phyloP scores from a whole-genome alignment of 768 basidiomycete genomes.

The Lepiota venenata region DNA sequence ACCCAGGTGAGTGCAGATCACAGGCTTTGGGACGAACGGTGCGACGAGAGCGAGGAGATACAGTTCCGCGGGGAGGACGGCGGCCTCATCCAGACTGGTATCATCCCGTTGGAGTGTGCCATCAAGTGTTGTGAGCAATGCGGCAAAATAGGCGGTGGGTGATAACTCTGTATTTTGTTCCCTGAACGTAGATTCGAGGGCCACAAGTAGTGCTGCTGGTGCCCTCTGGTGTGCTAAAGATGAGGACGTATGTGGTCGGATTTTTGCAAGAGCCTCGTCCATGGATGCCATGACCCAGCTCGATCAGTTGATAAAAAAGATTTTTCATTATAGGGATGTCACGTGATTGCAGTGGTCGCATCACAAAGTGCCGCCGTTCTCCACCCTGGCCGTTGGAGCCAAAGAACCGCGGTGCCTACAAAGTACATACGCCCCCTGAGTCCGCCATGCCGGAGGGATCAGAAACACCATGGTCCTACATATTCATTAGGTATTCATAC shows the following conservation, averaged over 20 bases:
- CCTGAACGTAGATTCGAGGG: slow-evolving; percentile 76
- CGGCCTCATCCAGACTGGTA: slow-evolving; percentile 53
- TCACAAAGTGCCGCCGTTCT: too few species aligned
- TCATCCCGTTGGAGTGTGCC: slow-evolving; percentile 66
- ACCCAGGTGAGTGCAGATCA: slow-evolving; percentile 73
- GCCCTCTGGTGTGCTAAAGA: slow-evolving; percentile 84
- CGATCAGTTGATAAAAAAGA: slow-evolving; percentile 8
- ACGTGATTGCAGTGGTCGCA: too few species aligned
- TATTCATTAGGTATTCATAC: slow-evolving; percentile 53
- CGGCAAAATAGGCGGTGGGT: slow-evolving; percentile 94
- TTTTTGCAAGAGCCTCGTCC: slow-evolving; percentile 76
- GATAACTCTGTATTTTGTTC: slow-evolving; percentile 66
- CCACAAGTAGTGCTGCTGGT: slow-evolving; percentile 80
- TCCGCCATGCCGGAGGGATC: slow-evolving; percentile 25
- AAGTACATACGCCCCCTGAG: too few species aligned
- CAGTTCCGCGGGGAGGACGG: slow-evolving; percentile 77
- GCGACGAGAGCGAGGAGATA: slow-evolving; percentile 79
- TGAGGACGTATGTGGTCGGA: slow-evolving; percentile 81
- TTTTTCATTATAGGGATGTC: slow-evolving; percentile 1
- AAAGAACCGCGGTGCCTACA: too few species aligned
- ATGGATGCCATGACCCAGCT: slow-evolving; percentile 25
- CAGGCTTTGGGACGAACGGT: slow-evolving; percentile 76
- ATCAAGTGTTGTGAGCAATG: slow-evolving; percentile 80
- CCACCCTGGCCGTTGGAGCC: too few species aligned
- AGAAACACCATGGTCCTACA: slow-evolving; percentile 45